These are phyloP conservation scores for Solanum stenotomum DNA, from an alignment of 257 asterid species.

Conservation along the genomic window DNA sequence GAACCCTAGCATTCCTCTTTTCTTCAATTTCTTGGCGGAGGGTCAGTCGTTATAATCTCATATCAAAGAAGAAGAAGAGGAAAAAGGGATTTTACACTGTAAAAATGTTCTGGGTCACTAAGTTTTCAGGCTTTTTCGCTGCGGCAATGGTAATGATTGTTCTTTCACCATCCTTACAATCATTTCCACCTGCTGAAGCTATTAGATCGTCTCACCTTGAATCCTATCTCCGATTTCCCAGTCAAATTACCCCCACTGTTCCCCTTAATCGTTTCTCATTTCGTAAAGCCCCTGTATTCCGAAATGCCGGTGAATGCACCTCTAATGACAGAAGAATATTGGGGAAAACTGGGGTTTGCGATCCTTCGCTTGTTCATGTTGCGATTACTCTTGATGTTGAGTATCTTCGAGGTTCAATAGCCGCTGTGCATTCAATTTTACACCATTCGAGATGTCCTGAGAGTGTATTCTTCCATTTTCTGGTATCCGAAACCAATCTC, in stretches of 20 bases:
- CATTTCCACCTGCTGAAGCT: constrained; percentile 94
- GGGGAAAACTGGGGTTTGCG: constrained; percentile 39
- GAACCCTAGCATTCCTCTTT: constrained; percentile 41
- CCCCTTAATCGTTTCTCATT: constrained; percentile 27
- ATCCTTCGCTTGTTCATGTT: constrained; percentile 73
- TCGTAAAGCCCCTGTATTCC: constrained; percentile 48
- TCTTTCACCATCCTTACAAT: constrained; percentile 71
- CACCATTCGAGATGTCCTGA: constrained; percentile 80
- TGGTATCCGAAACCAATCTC: constrained; percentile 59
- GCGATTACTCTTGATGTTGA: constrained; percentile 86
- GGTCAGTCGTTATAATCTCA: constrained; percentile 1
- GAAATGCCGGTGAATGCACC: constrained; percentile 58
- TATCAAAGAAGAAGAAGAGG: constrained; percentile 13
- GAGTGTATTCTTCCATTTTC: constrained; percentile 71
- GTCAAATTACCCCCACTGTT: constrained; percentile 14
- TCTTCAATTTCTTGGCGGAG: constrained; percentile 11
- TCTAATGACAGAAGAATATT: neutral
- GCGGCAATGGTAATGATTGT: constrained; percentile 70
- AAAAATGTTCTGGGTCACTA: constrained; percentile 69
- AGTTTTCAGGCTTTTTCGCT: constrained; percentile 63
- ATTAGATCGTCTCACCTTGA: constrained; percentile 56
- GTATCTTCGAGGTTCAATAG: constrained; percentile 84
- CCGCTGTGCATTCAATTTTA: constrained; percentile 81
- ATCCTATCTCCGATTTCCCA: constrained; percentile 20
- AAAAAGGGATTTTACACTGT: constrained; percentile 8